Evolutionary conservation across 1,284 basidiomycete species (phyloP).

Genomic region (Ganoderma meredithae): DNA sequence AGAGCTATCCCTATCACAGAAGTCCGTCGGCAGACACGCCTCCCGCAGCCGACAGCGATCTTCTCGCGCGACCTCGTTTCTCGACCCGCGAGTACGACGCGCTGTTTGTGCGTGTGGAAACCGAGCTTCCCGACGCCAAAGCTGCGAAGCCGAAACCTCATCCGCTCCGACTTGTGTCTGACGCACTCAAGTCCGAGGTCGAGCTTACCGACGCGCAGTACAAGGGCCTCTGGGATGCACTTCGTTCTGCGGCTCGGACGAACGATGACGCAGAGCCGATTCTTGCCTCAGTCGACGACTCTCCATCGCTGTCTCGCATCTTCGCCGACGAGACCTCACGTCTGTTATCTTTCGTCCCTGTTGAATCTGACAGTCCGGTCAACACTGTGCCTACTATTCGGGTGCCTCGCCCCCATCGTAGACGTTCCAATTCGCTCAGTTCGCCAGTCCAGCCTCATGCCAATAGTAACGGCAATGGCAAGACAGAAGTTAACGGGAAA

Average conservation of each 20-base stretch:
- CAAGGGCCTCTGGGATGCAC: conserved; percentile 58
- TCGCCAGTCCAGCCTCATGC: conserved; percentile 27
- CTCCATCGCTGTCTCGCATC: conserved; percentile 44
- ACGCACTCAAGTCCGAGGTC: conserved; percentile 61
- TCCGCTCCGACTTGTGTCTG: conserved; percentile 63
- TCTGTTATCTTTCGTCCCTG: conserved; percentile 56
- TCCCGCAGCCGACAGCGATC: conserved; percentile 46
- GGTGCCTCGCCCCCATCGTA: conserved; percentile 27
- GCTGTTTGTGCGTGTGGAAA: conserved; percentile 68
- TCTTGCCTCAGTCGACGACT: conserved; percentile 27
- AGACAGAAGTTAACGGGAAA: conserved; percentile 28
- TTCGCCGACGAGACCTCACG: conserved; percentile 76
- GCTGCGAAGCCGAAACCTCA: conserved; percentile 53
- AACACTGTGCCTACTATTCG: conserved; percentile 29
- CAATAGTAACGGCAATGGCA: conserved; percentile 30
- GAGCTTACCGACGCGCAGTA: conserved; percentile 46
- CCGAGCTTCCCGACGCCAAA: conserved; percentile 49
- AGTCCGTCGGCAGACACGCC: conserved; percentile 37
- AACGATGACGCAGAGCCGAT: conserved; percentile 32
- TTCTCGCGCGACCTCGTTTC: conserved; percentile 65
- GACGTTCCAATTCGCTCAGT: conserved; percentile 39
- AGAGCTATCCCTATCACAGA: conserved; percentile 66
- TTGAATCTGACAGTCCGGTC: conserved; percentile 21
- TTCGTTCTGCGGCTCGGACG: conserved; percentile 51
- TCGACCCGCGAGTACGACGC: conserved; percentile 69